Conservation (phyloP, 2,329 filamentous ascomycete genomes). For the Aspergillus awamori region DNA sequence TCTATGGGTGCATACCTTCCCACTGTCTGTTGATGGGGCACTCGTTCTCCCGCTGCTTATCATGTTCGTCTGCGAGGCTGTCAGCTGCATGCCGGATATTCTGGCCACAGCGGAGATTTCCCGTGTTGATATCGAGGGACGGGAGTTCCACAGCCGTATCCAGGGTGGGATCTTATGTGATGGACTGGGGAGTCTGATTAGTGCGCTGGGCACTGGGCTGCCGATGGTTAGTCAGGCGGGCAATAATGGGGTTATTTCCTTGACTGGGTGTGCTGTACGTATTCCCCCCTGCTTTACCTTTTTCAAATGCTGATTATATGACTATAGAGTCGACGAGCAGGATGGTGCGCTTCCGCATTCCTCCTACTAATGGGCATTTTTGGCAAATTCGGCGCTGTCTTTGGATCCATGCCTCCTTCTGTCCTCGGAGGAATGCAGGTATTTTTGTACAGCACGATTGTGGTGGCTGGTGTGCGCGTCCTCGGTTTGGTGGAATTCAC, state of each 20-base stretch:
- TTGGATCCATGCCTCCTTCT: constrained; percentile 71
- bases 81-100: constrained; percentile 72
- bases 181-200: constrained; percentile 73
- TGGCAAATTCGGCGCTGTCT: constrained; percentile 77
- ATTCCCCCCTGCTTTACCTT: neutral
- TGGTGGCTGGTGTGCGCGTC: constrained; percentile 76
- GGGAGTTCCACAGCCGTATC: constrained; percentile 65
- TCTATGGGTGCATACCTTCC: constrained; percentile 69
- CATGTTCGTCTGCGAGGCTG: constrained; percentile 63
- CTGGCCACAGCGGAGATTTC: constrained; percentile 67
- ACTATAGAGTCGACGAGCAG: constrained; percentile 69
- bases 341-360: constrained; percentile 76
- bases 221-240: constrained; percentile 81
- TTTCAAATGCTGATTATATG: neutral
- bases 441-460: constrained; percentile 77
- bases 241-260: constrained; percentile 81
- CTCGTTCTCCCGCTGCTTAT: constrained; percentile 62
- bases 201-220: constrained; percentile 76
- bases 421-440: constrained; percentile 75
- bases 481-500: constrained; percentile 72
- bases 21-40: constrained; percentile 63
- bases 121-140: constrained; percentile 63
- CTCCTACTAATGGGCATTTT: constrained; percentile 80
- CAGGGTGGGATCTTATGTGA: constrained; percentile 73
- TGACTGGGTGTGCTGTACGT: constrained; percentile 70